Evolutionary conservation across 495 filamentous ascomycete species (phyloP).

Genomic region (Letharia lupina): DNA sequence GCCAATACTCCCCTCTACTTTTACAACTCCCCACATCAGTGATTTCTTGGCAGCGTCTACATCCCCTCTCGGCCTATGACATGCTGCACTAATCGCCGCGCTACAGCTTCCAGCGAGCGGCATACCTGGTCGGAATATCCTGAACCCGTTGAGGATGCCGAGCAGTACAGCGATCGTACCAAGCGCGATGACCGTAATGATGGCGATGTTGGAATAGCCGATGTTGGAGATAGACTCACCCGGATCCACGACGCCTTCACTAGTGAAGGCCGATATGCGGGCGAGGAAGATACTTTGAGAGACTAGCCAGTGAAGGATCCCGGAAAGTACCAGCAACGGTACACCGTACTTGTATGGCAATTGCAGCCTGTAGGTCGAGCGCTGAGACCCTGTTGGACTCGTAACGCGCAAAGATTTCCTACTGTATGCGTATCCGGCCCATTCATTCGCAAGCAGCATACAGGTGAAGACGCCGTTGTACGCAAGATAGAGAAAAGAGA

Average conservation of each 20-base stretch:
- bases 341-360: constrained; percentile 40
- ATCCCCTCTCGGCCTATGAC: constrained; percentile 28
- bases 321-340: constrained; percentile 30
- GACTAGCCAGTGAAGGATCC: constrained; percentile 35
- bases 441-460: constrained; percentile 38
- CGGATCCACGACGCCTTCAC: not conserved
- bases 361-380: constrained; percentile 37
- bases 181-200: constrained; percentile 25
- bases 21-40: constrained; percentile 35
- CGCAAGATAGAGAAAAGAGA: constrained; percentile 36
- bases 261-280: constrained; percentile 19
- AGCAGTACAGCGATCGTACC: constrained; percentile 25
- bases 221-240: constrained; percentile 20
- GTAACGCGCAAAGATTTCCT: constrained; percentile 42
- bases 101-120: constrained; percentile 37
- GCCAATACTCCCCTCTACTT: not conserved
- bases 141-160: constrained; percentile 22
- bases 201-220: constrained; percentile 30
- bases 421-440: constrained; percentile 25
- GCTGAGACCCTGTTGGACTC: constrained; percentile 32
- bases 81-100: constrained; percentile 40
- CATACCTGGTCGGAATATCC: constrained; percentile 28
- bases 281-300: constrained; percentile 37
- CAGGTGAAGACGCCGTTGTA: constrained; percentile 34
- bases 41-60: constrained; percentile 15